Evolutionary conservation across 192 early-diverging fungal species (phyloP), one percentile per base, ranked within the genome.

Genomic region (Linderina pennispora): DNA sequence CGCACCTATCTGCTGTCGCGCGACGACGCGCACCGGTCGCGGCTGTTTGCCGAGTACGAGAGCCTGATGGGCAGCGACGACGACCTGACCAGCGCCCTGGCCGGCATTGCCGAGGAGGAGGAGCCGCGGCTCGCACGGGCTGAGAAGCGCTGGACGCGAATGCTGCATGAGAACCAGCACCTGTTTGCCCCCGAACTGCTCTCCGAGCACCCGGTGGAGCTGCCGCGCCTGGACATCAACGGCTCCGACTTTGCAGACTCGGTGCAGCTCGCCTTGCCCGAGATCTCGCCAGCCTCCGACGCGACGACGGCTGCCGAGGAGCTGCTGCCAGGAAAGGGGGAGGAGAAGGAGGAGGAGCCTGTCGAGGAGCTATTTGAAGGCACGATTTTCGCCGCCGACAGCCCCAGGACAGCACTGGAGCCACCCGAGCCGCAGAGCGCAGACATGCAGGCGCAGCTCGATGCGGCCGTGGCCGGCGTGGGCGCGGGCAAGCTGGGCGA

Each of bases 401-500:
- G n/a, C n/a, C n/a, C n/a, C 11, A 11, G 6, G 6, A 31, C 28
- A 5, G 11, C 23, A 23, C 31, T 21, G 10, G 28, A 47, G 16
- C 43, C 31, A 18, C 26, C 18, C 1, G 16, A 36, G 18, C 48
- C 59, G 14, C 66, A 55, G 38, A 62, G 66, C 55, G 54, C 25
- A 35, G 36, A 55, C 7, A 46, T 65, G 36, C 60, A 54, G 15
- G 56, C 60, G 40, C 62, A 72, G 45, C 49, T 72, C 23, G 49
- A 48, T 13, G 20, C 36, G 4, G 57, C 65, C 36, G 62, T 65
- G 56, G 57, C 45, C 17, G 20, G 35, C 21, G 61, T 55, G 35
- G 57, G 62, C n/a, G 58, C 68, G 17, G 41, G 65, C 8, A 66
- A 78, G 24, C 64, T 82, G 11, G 78, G 79, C 0, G 58, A 66